Base-by-base conservation (phyloP, 345 rosid species). In the Euphorbia tirucalli region DNA sequence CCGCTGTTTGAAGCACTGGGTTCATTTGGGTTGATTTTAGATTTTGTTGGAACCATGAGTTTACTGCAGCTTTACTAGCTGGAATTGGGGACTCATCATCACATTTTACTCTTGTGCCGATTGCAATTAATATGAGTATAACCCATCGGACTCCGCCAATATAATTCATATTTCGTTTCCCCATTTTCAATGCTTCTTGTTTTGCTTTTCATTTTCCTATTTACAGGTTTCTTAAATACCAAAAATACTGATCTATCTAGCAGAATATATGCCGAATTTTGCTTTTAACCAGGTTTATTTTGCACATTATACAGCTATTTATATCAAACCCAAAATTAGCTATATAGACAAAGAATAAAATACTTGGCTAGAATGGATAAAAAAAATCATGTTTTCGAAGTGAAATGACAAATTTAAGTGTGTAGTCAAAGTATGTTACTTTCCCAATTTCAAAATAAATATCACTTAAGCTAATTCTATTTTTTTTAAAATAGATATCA, bases 1-100 rank as follows among this genome's bases (percentile, higher is more conserved):
- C 93, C 0, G 93, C 90, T 1, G 74, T 80, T 16, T 14, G 50
- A 65, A 3, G 88, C 87, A 50, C 82, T 70, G 65, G 15, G 11
- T 56, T 56, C 1, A 22, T 2, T 7, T 2, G 3, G 5, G 16
- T 46, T 16, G 19, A 46, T 5, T 46, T 13, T 46, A 46, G 2
- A 46, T 46, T 46, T 46, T 46, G 52, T 13, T 46, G 1, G 14
- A 22, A 56, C 60, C 60, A 56, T n/a, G 60, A 2, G 9, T 24
- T 21, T 11, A 56, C 14, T 10, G 27, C 30, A 10, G 28, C 27
- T 56, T 3, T 10, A 22, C 6, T 30, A 0, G 60, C 30, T 7
- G 60, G 60, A 56, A 56, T 56, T 24, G 13, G 30, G 13, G 27
- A 1, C 22, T 9, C 1, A 56, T 56, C 60, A 24, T 56, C 30